Percentiles rank a stretch among this genome's conserved stretches.
Conservation (phyloP, 1,139 yeast genomes). For the Debaryomycetaceae sp. region DNA sequence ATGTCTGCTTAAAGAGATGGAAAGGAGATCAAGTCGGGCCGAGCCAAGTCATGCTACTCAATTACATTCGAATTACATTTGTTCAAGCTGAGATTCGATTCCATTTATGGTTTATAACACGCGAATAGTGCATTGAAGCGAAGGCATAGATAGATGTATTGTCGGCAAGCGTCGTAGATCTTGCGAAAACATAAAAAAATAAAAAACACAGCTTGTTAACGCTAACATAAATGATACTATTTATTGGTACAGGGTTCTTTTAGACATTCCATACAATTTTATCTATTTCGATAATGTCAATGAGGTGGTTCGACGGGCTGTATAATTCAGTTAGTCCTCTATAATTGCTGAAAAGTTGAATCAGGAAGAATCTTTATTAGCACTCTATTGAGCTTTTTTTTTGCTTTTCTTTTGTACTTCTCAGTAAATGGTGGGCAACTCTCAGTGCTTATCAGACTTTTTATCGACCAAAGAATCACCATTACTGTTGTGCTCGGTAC, state of each 20-base stretch:
- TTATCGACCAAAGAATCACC: conserved; percentile 2
- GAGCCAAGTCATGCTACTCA: too few relatives aligned
- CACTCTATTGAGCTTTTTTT: too few relatives aligned
- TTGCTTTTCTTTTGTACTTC: too few relatives aligned
- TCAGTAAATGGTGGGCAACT: too few relatives aligned
- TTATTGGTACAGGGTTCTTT: neutral
- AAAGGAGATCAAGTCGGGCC: too few relatives aligned
- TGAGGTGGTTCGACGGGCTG: neutral
- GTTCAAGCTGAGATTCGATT: too few relatives aligned
- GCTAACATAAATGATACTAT: neutral
- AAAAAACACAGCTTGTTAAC: neutral
- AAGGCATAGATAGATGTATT: neutral
- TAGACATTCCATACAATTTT: neutral
- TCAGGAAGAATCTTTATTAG: too few relatives aligned
- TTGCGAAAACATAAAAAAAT: neutral
- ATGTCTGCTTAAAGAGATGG: too few relatives aligned
- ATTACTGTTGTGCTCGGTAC: conserved; percentile 2
- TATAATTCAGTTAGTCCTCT: neutral
- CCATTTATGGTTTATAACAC: too few relatives aligned
- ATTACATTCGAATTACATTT: too few relatives aligned
- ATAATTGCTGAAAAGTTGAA: neutral
- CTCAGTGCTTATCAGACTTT: conserved; percentile 1
- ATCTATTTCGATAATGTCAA: neutral
- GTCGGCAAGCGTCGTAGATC: neutral
- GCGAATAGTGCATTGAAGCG: too few relatives aligned